Base-by-base conservation (phyloP, 495 filamentous ascomycete genomes). In the Cryomyces minteri region DNA sequence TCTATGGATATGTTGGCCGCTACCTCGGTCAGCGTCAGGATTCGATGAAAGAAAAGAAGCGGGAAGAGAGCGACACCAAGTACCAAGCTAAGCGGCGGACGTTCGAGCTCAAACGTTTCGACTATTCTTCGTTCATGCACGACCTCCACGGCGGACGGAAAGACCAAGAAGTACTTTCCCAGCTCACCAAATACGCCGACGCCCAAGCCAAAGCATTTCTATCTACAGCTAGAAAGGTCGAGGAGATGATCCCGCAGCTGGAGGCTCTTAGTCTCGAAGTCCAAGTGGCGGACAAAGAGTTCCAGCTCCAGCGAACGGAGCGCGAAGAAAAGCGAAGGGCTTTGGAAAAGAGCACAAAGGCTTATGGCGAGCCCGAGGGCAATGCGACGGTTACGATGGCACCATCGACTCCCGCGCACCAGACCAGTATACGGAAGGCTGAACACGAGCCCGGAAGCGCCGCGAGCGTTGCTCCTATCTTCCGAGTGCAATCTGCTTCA, bases 61-160 rank as follows among this genome's bases (percentile, higher is more conserved):
- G 86, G 44, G 77, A 70, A 11, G 85, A 99, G 51, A 94, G 85
- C 56, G 90, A 99, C 55, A 78, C 80, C 18, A 99, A 99, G 53
- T 99, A 99, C 59, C 88, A 99, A 59, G 76, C 72, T 2, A 95
- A 94, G 58, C 77, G 88, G 43, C 79, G 81, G 34, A 93, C 84
- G 48, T 99, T 95, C 52, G 90, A 99, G 62, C 67, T 99, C 36
- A 95, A 86, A 63, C 80, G 92, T 7, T 99, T 99, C 48, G 90
- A 99, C 63, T 99, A 99, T 61, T 95, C 87, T 12, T 93, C 86
- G 8, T 99, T 96, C 58, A 94, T 99, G 86, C 88, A 95, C 49
- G 90, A 99, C 66, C 69, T 99, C 8, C 90, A 95, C 54, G 90
- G 90, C 28, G 90, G 90, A 31, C 82, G 90, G 48, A 96, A 96